Evolutionary conservation across 768 basidiomycete species (phyloP).

Genomic region (Fistulinella prunicolor): DNA sequence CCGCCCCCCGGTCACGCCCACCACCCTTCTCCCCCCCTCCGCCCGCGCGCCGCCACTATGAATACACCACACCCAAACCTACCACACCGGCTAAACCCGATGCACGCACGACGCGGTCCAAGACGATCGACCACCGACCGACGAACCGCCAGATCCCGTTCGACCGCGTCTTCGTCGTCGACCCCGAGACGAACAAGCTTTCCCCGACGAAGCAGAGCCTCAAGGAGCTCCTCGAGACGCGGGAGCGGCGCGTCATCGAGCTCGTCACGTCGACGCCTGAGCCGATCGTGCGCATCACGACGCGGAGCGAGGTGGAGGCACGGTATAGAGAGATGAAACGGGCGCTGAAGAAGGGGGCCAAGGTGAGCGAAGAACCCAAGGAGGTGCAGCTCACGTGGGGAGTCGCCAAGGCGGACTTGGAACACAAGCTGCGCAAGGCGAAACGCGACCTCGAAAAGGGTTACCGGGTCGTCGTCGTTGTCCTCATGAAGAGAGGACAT

Average conservation of each 20-base stretch:
- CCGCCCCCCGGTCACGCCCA: background rate
- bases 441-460: slow-evolving; percentile 59
- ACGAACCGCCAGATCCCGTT: slow-evolving; percentile 43
- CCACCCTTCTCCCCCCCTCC: slow-evolving; percentile 1
- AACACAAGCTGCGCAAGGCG: slow-evolving; percentile 63
- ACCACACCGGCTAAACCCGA: background rate
- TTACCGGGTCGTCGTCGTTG: slow-evolving; percentile 51
- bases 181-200: slow-evolving; percentile 44
- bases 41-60: slow-evolving; percentile 14
- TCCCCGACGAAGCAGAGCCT: slow-evolving; percentile 35
- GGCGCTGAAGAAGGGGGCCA: slow-evolving; percentile 32
- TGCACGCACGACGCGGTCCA: background rate
- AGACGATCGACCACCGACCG: slow-evolving; percentile 8
- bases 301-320: slow-evolving; percentile 42
- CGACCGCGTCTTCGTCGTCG: slow-evolving; percentile 43
- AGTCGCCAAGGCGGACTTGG: slow-evolving; percentile 54
- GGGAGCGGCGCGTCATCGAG: slow-evolving; percentile 49
- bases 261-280: slow-evolving; percentile 48
- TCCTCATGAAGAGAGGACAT: slow-evolving; percentile 48
- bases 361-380: slow-evolving; percentile 42
- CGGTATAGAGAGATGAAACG: slow-evolving; percentile 37
- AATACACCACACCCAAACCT: background rate
- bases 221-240: slow-evolving; percentile 43
- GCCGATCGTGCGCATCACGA: slow-evolving; percentile 60
- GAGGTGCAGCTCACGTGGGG: slow-evolving; percentile 75